phyloP scores from a whole-genome alignment of 2,329 filamentous ascomycete genomes.

The Fusarium sp. region DNA sequence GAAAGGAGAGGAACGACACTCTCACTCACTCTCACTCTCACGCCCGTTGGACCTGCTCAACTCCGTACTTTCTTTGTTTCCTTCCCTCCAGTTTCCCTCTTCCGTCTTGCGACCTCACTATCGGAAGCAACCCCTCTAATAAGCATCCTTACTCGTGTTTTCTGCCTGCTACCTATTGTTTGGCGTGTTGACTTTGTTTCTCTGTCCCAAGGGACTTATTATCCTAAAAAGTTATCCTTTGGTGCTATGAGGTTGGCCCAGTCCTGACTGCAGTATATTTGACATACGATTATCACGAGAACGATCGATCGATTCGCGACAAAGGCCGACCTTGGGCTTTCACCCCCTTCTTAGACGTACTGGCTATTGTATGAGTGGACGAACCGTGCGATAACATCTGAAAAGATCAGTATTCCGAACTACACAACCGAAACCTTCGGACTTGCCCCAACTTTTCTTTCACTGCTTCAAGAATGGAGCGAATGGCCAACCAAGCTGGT shows the following conservation, averaged over 20 bases:
- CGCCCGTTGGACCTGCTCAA: conserved; percentile 5
- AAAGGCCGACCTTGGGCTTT: not conserved
- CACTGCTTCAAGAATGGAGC: conserved; percentile 25
- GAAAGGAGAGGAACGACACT: conserved; percentile 2
- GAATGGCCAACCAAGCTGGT: conserved; percentile 10
- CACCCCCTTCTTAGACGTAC: not conserved
- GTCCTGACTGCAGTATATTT: not conserved
- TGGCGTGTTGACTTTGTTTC: conserved; percentile 1
- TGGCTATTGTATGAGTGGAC: not conserved
- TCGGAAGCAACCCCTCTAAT: not conserved
- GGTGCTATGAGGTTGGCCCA: conserved; percentile 6
- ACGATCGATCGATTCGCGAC: conserved; percentile 24
- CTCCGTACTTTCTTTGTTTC: conserved; percentile 35
- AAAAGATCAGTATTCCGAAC: not conserved
- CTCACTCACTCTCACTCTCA: not conserved
- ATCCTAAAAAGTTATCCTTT: conserved; percentile 13
- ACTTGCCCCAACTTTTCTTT: not conserved
- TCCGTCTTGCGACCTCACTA: conserved; percentile 16
- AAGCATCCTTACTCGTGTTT: conserved; percentile 8
- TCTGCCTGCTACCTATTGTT: conserved; percentile 5
- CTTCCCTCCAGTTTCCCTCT: conserved; percentile 15
- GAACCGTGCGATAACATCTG: not conserved
- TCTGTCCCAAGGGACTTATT: conserved; percentile 23
- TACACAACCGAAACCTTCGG: not conserved
- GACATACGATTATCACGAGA: conserved; percentile 6